These are phyloP conservation scores for Globisporangium splendens DNA, from an alignment of 352 stramenopile genomes.

Conservation along the genomic window DNA sequence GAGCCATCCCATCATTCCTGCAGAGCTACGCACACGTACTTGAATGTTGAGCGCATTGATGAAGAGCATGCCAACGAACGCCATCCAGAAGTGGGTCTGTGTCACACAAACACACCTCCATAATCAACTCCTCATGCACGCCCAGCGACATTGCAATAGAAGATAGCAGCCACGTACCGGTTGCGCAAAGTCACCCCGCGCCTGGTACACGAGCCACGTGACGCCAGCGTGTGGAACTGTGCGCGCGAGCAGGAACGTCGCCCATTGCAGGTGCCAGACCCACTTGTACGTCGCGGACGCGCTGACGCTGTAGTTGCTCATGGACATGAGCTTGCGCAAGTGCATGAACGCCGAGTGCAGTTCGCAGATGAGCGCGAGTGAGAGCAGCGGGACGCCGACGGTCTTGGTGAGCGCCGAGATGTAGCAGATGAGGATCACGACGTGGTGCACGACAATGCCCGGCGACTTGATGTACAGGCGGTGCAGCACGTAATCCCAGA, in stretches of 20 bases:
- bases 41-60: slow-evolving; percentile 68
- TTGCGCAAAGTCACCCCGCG: slow-evolving; percentile 32
- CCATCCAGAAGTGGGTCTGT: slow-evolving; percentile 63
- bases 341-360: slow-evolving; percentile 82
- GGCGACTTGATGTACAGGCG: slow-evolving; percentile 68
- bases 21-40: slow-evolving; percentile 17
- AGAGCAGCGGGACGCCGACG: slow-evolving; percentile 66
- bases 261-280: slow-evolving; percentile 64
- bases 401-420: slow-evolving; percentile 73
- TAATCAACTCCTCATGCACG: background rate
- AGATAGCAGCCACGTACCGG: slow-evolving; percentile 22
- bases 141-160: background rate
- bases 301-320: slow-evolving; percentile 43
- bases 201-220: slow-evolving; percentile 43
- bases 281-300: slow-evolving; percentile 26
- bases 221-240: slow-evolving; percentile 43
- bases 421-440: slow-evolving; percentile 80
- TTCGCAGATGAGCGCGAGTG: slow-evolving; percentile 67
- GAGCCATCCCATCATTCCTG: background rate
- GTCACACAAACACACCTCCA: background rate
- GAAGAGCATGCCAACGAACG: slow-evolving; percentile 73
- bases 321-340: slow-evolving; percentile 65
- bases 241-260: slow-evolving; percentile 38
- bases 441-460: slow-evolving; percentile 68
- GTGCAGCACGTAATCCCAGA: slow-evolving; percentile 76